phyloP scores from a whole-genome alignment of 2,329 filamentous ascomycete species.

The Mycogone perniciosa region DNA sequence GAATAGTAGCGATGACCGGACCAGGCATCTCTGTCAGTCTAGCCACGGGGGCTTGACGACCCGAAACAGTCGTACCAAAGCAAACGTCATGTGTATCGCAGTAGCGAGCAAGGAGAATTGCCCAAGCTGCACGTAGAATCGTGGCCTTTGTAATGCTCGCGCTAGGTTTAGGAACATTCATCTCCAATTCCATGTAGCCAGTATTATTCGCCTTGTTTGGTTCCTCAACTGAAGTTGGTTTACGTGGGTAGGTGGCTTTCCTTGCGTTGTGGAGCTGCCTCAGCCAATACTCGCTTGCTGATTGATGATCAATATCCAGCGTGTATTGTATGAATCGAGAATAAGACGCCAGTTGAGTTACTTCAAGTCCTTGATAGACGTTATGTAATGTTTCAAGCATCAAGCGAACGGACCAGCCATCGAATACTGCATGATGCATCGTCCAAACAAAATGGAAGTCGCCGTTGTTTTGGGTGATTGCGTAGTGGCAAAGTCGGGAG shows the following conservation, averaged over 20 bases:
- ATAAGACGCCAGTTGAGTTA: background rate
- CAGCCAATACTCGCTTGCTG: conserved; percentile 3
- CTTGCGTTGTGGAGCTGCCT: conserved; percentile 1
- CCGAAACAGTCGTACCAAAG: conserved; percentile 19
- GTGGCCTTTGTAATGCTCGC: conserved; percentile 9
- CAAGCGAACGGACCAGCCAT: conserved; percentile 21
- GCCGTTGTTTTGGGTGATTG: background rate
- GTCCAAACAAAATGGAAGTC: conserved; percentile 17
- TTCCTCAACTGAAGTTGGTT: background rate
- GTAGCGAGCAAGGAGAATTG: conserved; percentile 14
- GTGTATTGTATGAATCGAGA: conserved; percentile 5
- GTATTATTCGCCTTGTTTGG: background rate
- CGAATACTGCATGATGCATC: conserved; percentile 24
- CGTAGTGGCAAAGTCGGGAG: background rate
- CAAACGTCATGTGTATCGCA: conserved; percentile 13
- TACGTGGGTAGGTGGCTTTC: background rate
- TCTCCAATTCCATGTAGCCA: background rate
- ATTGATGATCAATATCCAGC: background rate
- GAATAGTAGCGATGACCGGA: conserved; percentile 13
- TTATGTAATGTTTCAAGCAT: conserved; percentile 12
- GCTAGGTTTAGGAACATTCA: background rate
- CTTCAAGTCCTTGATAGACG: background rate
- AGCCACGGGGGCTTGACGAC: conserved; percentile 13
- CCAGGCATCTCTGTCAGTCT: conserved; percentile 12
- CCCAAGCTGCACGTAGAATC: conserved; percentile 18